Evolutionary conservation across 192 early-diverging fungal species (phyloP), one percentile per base, ranked within the genome.

Genomic region (Oehlia diaphana): DNA sequence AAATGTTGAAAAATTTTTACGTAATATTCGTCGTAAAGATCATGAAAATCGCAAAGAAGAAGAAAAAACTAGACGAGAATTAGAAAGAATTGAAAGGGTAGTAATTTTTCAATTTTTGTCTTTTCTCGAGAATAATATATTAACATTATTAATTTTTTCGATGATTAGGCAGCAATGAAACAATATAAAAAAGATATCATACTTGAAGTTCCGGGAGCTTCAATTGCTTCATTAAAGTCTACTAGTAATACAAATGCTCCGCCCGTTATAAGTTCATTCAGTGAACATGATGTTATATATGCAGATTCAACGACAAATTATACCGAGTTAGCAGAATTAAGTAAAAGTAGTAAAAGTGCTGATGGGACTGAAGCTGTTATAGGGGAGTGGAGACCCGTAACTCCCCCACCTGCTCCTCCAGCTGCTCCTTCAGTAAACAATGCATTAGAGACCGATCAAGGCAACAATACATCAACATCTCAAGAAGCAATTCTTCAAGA

Each of bases 1-100:
- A n/a, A 93, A 92, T 81, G 91, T 94, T 3, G 92, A 93, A 79
- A 85, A 86, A 47, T 94, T 93, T 78, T 72, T 96, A 61, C 89
- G 92, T 28, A 86, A 92, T 65, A 87, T 93, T 37, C 86, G 90
- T 63, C 91, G 90, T 74, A 79, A 81, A 8, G 83, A 84, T 35
- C 84, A 89, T 53, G 86, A 90, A 68, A 87, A 85, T 61, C 79
- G 83, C 8, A 82, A 88, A 10, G 87, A 89, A 31, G 88, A 88
- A 23, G 88, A 89, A 39, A 89, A 89, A 83, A 81, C 90, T 42
- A 81, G 87, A 76, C 82, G 82, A 73, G 89, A 94, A 79, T 85
- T 92, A 61, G 88, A 94, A 53, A 89, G 84, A 49, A 94, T 95
- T 72, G 92, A 93, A 64, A 83, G 77, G 71, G 92, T 83, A 78